phyloP scores from a whole-genome alignment of 2,329 filamentous ascomycete species.

The Dothideomycetes sp. region DNA sequence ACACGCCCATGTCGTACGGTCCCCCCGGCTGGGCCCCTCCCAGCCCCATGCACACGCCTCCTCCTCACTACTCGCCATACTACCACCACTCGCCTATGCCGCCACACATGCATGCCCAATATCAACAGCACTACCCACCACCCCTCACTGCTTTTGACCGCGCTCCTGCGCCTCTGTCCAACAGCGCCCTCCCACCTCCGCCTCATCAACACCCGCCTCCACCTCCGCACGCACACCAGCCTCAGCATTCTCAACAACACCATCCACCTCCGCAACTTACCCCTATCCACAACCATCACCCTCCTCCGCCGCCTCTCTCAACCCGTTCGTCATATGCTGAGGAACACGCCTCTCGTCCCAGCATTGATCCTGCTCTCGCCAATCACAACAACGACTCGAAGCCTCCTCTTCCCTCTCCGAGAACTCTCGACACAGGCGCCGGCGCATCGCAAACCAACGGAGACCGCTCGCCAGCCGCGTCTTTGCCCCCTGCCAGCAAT shows the following conservation, averaged over 20 bases:
- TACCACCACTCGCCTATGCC: constrained; percentile 21
- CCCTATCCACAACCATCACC: constrained; percentile 5
- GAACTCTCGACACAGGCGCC: constrained; percentile 2
- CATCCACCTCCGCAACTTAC: constrained; percentile 15
- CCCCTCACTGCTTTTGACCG: constrained; percentile 29
- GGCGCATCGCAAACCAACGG: background rate
- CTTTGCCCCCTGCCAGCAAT: constrained; percentile 17
- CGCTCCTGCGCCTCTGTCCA: constrained; percentile 30
- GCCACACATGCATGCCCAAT: constrained; percentile 24
- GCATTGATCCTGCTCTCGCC: background rate
- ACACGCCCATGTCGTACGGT: constrained; percentile 30
- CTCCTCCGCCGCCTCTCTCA: background rate
- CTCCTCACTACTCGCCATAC: constrained; percentile 28
- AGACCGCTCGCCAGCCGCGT: constrained; percentile 3
- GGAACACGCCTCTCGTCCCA: background rate
- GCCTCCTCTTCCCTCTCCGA: constrained; percentile 35
- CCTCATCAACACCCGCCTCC: constrained; percentile 17
- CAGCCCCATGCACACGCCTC: constrained; percentile 33
- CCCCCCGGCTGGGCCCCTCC: constrained; percentile 33
- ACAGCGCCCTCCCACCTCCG: constrained; percentile 30
- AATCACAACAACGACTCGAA: constrained; percentile 25
- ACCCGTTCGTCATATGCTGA: constrained; percentile 1
- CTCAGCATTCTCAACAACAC: constrained; percentile 17
- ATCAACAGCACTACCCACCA: constrained; percentile 24
- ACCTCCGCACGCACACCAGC: constrained; percentile 25